Base-by-base conservation (phyloP, 2,329 filamentous ascomycete genomes). In the Zelopaecilomyces penicillatus region DNA sequence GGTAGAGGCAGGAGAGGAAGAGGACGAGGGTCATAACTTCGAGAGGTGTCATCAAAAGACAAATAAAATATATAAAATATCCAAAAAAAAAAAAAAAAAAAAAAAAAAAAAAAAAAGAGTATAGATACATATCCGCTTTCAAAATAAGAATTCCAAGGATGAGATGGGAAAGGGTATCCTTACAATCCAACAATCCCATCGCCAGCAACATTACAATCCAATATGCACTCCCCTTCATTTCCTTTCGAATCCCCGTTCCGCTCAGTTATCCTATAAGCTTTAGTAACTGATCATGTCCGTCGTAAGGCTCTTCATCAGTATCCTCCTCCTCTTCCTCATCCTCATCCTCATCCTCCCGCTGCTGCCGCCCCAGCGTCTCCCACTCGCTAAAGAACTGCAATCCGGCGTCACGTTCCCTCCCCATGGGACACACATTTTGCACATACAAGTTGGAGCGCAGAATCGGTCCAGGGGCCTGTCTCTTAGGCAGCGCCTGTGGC, bases 321-420 rank as follows among this genome's bases (percentile, higher is more conserved):
- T 43, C 36, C 3, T 40, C n/a, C 12, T 33, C 12, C 6, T 28
- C 5, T 19, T 6, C 32, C 37, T 19, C 30, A n/a, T 38, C 42
- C 3, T 41, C 43, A 10, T 41, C 42, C 9, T 46, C 36, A 19
- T 26, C 19, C 26, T 9, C 30, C 1, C 5, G 5, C 31, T 37
- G 27, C 35, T 32, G 27, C 2, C 1, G 30, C 12, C 41, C 33
- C 7, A 34, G 30, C 30, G 50, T 55, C 50, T 75, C 71, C 72
- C 72, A 75, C 42, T 71, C 65, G 44, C 62, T 63, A 30, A 55
- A 56, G 41, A 64, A 68, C 7, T 55, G 54, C 29, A 66, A 49
- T 42, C 54, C 59, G 6, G 56, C 56, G 39, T 65, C 62, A 71
- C 73, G 74, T 37, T 65, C 56, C 39, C 55, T 48, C 19, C 63